These are phyloP conservation scores for Eucalyptus fibrosa DNA, from an alignment of 345 rosid species.

Conservation along the genomic window DNA sequence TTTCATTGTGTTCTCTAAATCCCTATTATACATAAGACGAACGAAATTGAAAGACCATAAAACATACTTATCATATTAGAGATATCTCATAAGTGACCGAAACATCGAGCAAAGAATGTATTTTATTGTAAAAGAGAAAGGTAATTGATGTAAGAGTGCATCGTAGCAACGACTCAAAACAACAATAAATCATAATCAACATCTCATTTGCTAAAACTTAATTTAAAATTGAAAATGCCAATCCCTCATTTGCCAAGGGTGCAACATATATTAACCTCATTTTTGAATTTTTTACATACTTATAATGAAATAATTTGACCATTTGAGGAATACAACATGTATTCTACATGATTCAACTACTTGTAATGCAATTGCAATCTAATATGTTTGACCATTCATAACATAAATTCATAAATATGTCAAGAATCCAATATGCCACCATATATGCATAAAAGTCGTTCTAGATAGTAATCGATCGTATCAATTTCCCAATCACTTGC, in stretches of 20 bases:
- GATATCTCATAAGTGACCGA: neutral
- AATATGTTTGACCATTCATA: neutral
- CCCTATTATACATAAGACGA: neutral
- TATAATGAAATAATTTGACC: too few relatives aligned
- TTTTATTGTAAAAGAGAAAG: neutral
- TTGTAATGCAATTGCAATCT: neutral
- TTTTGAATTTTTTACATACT: neutral
- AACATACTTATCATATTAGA: neutral
- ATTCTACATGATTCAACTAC: neutral
- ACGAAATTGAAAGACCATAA: neutral
- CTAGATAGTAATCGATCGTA: rapidly evolving
- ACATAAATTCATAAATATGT: too few relatives aligned
- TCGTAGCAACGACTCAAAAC: neutral
- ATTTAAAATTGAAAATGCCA: neutral
- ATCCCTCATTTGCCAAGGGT: neutral
- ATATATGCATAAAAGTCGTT: neutral
- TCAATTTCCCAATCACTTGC: neutral
- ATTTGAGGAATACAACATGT: neutral
- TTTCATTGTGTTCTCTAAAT: neutral
- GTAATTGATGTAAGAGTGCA: neutral
- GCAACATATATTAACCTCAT: neutral
- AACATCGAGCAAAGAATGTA: neutral
- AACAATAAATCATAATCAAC: neutral
- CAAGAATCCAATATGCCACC: neutral
- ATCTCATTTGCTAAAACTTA: neutral